A percentile compares a stretch with the other conserved stretches of the same genome.
Evolutionary conservation across 129 eudicot genomes (phyloP).

Genomic region (Arctium lappa): DNA sequence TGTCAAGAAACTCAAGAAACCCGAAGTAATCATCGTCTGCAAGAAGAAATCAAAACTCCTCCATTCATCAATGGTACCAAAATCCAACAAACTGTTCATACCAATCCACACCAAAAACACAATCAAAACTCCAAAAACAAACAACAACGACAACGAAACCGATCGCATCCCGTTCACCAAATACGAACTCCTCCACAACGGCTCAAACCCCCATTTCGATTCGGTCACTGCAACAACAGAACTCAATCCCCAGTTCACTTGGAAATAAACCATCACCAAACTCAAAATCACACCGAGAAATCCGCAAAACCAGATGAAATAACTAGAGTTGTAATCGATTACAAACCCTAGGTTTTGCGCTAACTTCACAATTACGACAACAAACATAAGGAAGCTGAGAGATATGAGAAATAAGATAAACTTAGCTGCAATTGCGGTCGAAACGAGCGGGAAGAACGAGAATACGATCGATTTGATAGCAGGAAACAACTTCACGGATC

Average conservation of each 20-base stretch:
- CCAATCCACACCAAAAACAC: slow-evolving; percentile 29
- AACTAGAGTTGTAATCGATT: slow-evolving; percentile 24
- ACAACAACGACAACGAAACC: slow-evolving; percentile 26
- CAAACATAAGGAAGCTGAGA: neutral
- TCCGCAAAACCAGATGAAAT: neutral
- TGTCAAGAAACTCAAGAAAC: slow-evolving; percentile 26
- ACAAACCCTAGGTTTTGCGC: slow-evolving; percentile 21
- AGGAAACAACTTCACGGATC: slow-evolving; percentile 48
- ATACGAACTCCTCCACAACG: slow-evolving; percentile 42
- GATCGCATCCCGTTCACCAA: slow-evolving; percentile 43
- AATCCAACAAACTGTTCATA: slow-evolving; percentile 7
- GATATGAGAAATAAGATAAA: slow-evolving; percentile 1
- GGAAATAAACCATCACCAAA: slow-evolving; percentile 23
- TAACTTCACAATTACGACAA: neutral
- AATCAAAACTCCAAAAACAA: slow-evolving; percentile 31
- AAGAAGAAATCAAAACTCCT: slow-evolving; percentile 35
- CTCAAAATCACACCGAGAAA: neutral
- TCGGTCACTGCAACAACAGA: slow-evolving; percentile 51
- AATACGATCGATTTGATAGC: slow-evolving; percentile 35
- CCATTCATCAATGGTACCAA: slow-evolving; percentile 24
- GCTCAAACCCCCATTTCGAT: slow-evolving; percentile 55
- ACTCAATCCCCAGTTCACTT: slow-evolving; percentile 46
- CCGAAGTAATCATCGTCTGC: slow-evolving; percentile 41
- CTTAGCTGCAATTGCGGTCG: slow-evolving; percentile 27
- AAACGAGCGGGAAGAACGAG: slow-evolving; percentile 41